Evolutionary conservation across 2,329 filamentous ascomycete species (phyloP).

Genomic region (Gaeumannomyces sp.): DNA sequence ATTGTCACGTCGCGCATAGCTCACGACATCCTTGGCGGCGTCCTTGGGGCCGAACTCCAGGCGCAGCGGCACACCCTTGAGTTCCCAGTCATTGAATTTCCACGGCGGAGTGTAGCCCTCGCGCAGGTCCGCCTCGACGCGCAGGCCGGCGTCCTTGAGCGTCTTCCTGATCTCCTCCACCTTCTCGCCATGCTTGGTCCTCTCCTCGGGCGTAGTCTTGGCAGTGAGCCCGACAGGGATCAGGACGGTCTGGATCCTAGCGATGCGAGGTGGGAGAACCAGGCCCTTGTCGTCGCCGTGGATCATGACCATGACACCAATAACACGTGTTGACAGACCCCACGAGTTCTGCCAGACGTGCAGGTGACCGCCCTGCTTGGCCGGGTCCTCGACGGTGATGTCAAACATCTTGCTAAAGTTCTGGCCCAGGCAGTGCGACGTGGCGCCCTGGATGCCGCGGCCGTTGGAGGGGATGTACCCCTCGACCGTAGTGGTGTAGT

Average conservation of each 20-base stretch:
- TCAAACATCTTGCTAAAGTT: conserved; percentile 99
- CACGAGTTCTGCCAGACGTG: conserved; percentile 98
- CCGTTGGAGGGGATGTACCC: conserved; percentile 95
- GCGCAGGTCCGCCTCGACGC: conserved; percentile 74
- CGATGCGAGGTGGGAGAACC: conserved; percentile 84
- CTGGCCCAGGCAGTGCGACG: conserved; percentile 89
- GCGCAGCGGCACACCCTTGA: conserved; percentile 89
- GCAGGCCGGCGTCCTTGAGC: conserved; percentile 67
- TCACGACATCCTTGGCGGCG: conserved; percentile 76
- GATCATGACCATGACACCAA: conserved; percentile 98
- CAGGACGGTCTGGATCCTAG: conserved; percentile 78
- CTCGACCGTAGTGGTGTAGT: conserved; percentile 95
- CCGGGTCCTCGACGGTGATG: conserved; percentile 92
- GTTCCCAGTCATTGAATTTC: conserved; percentile 99
- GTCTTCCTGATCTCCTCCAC: conserved; percentile 62
- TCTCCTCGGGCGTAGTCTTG: conserved; percentile 75
- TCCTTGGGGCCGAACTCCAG: conserved; percentile 97
- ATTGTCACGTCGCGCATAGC: conserved; percentile 80
- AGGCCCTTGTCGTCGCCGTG: conserved; percentile 95
- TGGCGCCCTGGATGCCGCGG: conserved; percentile 92
- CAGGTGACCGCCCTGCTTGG: conserved; percentile 70
- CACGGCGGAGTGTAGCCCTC: conserved; percentile 91
- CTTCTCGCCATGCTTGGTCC: conserved; percentile 67
- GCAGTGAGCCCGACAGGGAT: conserved; percentile 91
- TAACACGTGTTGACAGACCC: conserved; percentile 94